Evolutionary conservation across 768 basidiomycete genomes (phyloP), one percentile per base, ranked within the genome.

Genomic region (Strobilomyces echinocephalus): DNA sequence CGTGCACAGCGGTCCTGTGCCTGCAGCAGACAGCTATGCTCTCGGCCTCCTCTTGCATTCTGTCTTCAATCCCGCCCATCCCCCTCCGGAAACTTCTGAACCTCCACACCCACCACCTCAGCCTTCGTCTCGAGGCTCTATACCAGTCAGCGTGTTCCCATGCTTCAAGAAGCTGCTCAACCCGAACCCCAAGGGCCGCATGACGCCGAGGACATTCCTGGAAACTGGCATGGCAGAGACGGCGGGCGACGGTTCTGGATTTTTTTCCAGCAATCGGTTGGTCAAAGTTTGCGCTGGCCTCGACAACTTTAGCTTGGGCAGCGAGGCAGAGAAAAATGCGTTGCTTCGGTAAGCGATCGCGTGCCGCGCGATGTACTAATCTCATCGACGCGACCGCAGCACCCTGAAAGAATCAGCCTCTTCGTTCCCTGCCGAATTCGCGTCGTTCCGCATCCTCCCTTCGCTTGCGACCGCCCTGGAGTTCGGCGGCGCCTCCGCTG

Each of bases 111-210:
- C 79, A n/a, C 84, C 87, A 0, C 91, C 88, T 11, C 73, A 80
- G n/a, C 75, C 83, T n/a, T 81, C 86, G 0, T 82, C 86, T 2
- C 81, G 88, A 5, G 94, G 91, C 2, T 64, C 79, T 6, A 88
- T 98, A 35, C 95, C 97, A 0, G 63, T 69, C 3, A 61, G 81
- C 0, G 66, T 97, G 2, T 97, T 95, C 68, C 79, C 85, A 0
- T 76, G 79, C 1, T 95, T 87, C 78, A 95, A 93, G 69, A 86
- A 83, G 47, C 82, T 99, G 35, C 77, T 98, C 15, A 93, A 93
- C 62, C 95, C 95, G 1, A 94, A 85, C 66, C 83, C 90, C 0
- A 90, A 86, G 64, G 78, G 81, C 1, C 83, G 97, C 20, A 72
- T 94, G 61, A 79, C 85, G 1, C 77, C 88, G 0, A 87, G 89